A percentile compares a stretch with the other conserved stretches of the same genome.
These are phyloP conservation scores for Aspergillus niger DNA, from an alignment of 2,329 filamentous ascomycete species.

Conservation along the genomic window DNA sequence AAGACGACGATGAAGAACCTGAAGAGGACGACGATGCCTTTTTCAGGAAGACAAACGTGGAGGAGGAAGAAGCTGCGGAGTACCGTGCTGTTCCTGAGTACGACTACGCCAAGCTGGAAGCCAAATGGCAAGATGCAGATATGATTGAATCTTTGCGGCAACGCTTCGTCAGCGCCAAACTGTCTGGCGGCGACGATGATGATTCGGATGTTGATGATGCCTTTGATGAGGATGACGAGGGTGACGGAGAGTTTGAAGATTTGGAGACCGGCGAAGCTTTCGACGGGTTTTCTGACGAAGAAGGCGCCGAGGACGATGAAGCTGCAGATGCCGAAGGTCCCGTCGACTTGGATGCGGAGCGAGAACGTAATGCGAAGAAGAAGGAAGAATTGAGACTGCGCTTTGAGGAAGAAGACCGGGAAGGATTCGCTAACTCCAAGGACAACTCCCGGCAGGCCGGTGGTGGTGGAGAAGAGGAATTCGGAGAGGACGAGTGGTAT, in stretches of 20 bases:
- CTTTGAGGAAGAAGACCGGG: constrained; percentile 97
- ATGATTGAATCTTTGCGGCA: constrained; percentile 73
- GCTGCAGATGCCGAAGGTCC: constrained; percentile 48
- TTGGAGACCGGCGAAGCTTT: constrained; percentile 71
- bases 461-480: constrained; percentile 67
- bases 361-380: constrained; percentile 82
- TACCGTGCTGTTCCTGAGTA: constrained; percentile 77
- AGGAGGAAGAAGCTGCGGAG: constrained; percentile 59
- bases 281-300: constrained; percentile 44
- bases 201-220: constrained; percentile 53
- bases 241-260: constrained; percentile 82
- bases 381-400: constrained; percentile 94
- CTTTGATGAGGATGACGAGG: constrained; percentile 64
- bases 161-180: constrained; percentile 72
- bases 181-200: constrained; percentile 59
- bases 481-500: constrained; percentile 98
- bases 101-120: constrained; percentile 77
- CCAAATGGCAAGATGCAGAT: constrained; percentile 81
- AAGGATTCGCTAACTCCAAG: constrained; percentile 83
- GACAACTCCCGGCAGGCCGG: constrained; percentile 75
- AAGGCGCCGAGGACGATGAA: constrained; percentile 56
- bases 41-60: constrained; percentile 59
- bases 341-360: constrained; percentile 76
- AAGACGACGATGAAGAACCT: constrained; percentile 50
- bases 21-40: constrained; percentile 69